Evolutionary conservation across 1,284 basidiomycete genomes (phyloP).

Genomic region (Cutaneotrichosporon daszewskae): DNA sequence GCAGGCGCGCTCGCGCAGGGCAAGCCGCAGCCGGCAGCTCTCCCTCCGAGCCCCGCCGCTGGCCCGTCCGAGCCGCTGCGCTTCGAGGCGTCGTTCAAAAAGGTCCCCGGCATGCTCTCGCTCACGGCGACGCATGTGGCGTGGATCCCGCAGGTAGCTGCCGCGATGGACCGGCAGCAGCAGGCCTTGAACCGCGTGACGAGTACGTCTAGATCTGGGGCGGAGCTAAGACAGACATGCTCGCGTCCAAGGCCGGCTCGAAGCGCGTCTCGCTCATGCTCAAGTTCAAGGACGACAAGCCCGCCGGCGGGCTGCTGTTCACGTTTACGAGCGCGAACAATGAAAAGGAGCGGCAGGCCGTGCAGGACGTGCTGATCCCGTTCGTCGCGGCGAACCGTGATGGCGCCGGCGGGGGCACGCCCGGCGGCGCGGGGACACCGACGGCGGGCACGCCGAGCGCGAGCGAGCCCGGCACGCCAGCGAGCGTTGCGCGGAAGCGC

Average conservation of each 20-base stretch:
- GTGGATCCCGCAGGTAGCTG: slow-evolving; percentile 36
- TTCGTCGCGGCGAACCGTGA: slow-evolving; percentile 39
- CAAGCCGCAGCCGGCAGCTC: no score
- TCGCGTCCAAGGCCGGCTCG: slow-evolving; percentile 40
- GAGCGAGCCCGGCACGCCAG: slow-evolving; percentile 15
- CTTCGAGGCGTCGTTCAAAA: slow-evolving; percentile 41
- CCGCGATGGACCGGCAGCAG: slow-evolving; percentile 39
- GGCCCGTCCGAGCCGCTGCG: slow-evolving; percentile 13
- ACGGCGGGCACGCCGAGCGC: slow-evolving; percentile 1
- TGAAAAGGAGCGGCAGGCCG: slow-evolving; percentile 33
- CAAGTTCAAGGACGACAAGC: slow-evolving; percentile 42
- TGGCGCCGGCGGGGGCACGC: background rate
- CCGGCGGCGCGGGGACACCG: slow-evolving; percentile 3
- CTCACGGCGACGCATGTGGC: slow-evolving; percentile 38
- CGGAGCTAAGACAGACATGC: slow-evolving; percentile 22
- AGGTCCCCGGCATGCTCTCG: slow-evolving; percentile 38
- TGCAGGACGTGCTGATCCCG: slow-evolving; percentile 43
- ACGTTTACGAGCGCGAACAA: slow-evolving; percentile 33
- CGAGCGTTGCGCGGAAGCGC: slow-evolving; percentile 9
- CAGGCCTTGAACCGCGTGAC: slow-evolving; percentile 41
- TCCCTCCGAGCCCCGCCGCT: no score
- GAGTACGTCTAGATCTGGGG: slow-evolving; percentile 23
- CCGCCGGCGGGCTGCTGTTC: slow-evolving; percentile 41
- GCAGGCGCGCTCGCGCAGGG: no score
- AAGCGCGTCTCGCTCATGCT: slow-evolving; percentile 39